Evolutionary conservation across 768 basidiomycete genomes (phyloP), one percentile per base, ranked within the genome.

Genomic region (Lactifluus echinatus): DNA sequence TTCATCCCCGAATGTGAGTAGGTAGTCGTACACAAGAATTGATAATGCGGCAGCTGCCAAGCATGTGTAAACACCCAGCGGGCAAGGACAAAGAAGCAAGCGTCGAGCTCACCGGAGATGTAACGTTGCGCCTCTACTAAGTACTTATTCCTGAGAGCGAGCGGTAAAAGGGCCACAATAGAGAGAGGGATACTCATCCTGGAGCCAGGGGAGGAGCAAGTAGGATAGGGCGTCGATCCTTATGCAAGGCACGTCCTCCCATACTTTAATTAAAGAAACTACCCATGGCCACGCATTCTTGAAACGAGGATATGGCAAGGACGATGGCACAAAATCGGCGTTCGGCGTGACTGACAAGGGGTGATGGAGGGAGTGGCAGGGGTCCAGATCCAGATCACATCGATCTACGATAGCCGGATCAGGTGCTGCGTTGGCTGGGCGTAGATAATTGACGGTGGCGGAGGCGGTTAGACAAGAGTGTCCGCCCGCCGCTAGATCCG

Each of bases 1-100:
- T 60, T 78, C 77, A 33, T 76, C 73, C 6, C 60, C 59, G 24
- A 76, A 66, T 5, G 74, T 71, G 26, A 77, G 61, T 14, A 73
- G n/a, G 49, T 77, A 73, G 59, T 79, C 75, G 58, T 75, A 78
- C 2, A 74, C 26, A 3, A 76, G 62, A n/a, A 75, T 61, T 5
- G 64, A 50, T 29, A 74, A 55, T 23, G 69, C 73, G 15, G 63
- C 68, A 19, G 66, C 74, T 75, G 50, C 17, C 11, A 12, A 7
- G 39, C n/a, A 43, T 8, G 47, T 24, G 11, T 49, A 21, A 37
- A 34, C 37, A 36, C 10, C 15, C 28, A 4, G 10, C 19, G 42
- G 44, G 43, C 43, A 34, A 33, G 34, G 10, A 31, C 8, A 23
- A 26, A 15, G 21, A 6, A 37, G 29, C 2, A 29, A 8, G 28